Evolutionary conservation across 805 yeast genomes (phyloP).

Genomic region (Wickerhamomyces subpelliculosus): DNA sequence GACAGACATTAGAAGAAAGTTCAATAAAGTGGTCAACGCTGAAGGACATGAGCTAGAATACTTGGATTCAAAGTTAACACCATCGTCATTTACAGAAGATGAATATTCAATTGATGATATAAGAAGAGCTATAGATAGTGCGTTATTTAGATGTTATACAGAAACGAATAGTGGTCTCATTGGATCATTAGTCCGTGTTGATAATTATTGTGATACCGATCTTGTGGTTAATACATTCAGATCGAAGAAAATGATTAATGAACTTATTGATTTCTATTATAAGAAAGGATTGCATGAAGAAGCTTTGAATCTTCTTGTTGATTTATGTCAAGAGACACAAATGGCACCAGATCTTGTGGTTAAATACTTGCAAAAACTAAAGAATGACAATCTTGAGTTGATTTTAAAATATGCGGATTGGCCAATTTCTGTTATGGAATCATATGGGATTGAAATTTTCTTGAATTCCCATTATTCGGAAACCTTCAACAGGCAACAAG

Average conservation of each 20-base stretch:
- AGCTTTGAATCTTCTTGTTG: constrained; percentile 57
- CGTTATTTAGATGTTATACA: constrained; percentile 69
- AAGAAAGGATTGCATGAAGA: constrained; percentile 55
- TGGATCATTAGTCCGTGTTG: constrained; percentile 75
- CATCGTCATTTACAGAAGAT: constrained; percentile 8
- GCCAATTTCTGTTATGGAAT: constrained; percentile 34
- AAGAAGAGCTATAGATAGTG: constrained; percentile 56
- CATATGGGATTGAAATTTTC: constrained; percentile 44
- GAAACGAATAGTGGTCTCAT: constrained; percentile 63
- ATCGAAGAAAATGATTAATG: constrained; percentile 45
- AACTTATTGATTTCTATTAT: constrained; percentile 70
- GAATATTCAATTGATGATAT: constrained; percentile 29
- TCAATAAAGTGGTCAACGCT: constrained; percentile 22
- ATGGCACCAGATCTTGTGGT: constrained; percentile 23
- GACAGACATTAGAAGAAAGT: constrained; percentile 43
- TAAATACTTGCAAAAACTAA: constrained; percentile 51
- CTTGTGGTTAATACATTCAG: constrained; percentile 51
- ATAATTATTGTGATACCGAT: constrained; percentile 63
- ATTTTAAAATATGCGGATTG: constrained; percentile 51
- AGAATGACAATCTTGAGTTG: constrained; percentile 40
- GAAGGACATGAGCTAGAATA: constrained; percentile 6
- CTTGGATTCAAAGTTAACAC: constrained; percentile 15
- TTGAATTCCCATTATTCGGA: constrained; percentile 57
- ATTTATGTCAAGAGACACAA: constrained; percentile 19
- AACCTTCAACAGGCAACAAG: constrained; percentile 43